Percentiles rank a stretch among this genome's conserved stretches.
These are phyloP conservation scores for Auricularia cornea DNA, from an alignment of 768 basidiomycete genomes.

Conservation along the genomic window DNA sequence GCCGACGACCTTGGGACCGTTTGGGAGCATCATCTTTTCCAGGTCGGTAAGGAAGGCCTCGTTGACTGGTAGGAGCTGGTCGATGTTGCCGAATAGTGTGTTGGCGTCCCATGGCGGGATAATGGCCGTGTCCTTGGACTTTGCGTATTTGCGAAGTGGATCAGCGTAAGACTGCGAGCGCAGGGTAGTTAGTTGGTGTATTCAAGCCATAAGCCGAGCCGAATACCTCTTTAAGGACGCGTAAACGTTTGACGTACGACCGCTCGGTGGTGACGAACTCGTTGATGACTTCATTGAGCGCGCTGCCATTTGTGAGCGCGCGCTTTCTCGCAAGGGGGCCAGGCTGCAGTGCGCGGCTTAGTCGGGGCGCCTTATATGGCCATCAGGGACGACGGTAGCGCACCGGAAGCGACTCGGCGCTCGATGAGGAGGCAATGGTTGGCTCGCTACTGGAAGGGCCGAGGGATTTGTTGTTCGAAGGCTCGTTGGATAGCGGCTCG, in stretches of 20 bases:
- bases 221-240: constrained; percentile 58
- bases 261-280: constrained; percentile 87
- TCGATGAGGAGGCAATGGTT: constrained; percentile 1
- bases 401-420: background rate
- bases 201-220: no score
- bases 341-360: background rate
- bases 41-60: constrained; percentile 78
- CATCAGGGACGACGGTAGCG: background rate
- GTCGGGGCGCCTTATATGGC: no score
- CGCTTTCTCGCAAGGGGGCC: constrained; percentile 32
- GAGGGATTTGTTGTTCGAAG: constrained; percentile 1
- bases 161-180: constrained; percentile 67
- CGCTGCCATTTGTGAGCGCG: constrained; percentile 53
- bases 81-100: constrained; percentile 89
- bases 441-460: constrained; percentile 7
- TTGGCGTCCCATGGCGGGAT: constrained; percentile 87
- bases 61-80: constrained; percentile 82
- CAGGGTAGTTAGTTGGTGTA: background rate
- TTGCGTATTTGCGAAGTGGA: constrained; percentile 79
- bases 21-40: constrained; percentile 65
- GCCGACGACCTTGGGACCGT: constrained; percentile 44
- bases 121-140: constrained; percentile 77
- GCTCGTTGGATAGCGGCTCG: constrained; percentile 36
- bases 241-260: constrained; percentile 77
- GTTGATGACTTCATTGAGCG: constrained; percentile 65